Percentiles rank a stretch among this genome's conserved stretches.
Evolutionary conservation across 352 stramenopile species (phyloP).

Genomic region (Pythium insidiosum): DNA sequence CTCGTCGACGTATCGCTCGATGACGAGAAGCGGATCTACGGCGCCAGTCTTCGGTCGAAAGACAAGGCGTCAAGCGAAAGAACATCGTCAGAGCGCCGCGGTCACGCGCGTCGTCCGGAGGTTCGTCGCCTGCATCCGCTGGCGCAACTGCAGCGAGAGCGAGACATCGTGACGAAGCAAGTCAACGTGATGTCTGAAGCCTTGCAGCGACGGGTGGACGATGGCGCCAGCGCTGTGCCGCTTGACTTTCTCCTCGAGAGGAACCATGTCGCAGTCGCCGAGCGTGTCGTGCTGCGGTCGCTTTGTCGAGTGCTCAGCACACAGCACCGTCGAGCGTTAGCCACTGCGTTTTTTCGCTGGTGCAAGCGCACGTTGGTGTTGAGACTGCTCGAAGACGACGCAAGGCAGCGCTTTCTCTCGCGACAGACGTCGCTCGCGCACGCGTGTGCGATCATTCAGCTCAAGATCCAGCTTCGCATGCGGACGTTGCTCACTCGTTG

Average conservation of each 20-base stretch:
- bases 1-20: no score
- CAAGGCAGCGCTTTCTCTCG: slow-evolving; percentile 9
- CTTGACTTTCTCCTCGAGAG: slow-evolving; percentile 17
- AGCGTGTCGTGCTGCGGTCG: slow-evolving; percentile 12
- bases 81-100: no score
- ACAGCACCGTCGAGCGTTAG: slow-evolving; percentile 13
- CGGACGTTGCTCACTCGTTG: slow-evolving; percentile 5
- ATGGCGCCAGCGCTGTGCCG: slow-evolving; percentile 8
- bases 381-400: slow-evolving; percentile 15
- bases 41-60: no score
- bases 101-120: no score
- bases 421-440: slow-evolving; percentile 24
- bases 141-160: slow-evolving; percentile 4
- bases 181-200: not conserved
- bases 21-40: no score
- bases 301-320: slow-evolving; percentile 9
- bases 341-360: slow-evolving; percentile 9
- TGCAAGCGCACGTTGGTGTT: slow-evolving; percentile 14
- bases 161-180: slow-evolving; percentile 3
- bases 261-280: slow-evolving; percentile 11
- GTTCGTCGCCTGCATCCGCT: no score
- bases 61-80: no score
- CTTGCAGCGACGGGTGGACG: slow-evolving; percentile 6
- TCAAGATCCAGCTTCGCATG: slow-evolving; percentile 12
- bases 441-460: slow-evolving; percentile 29